Conservation (phyloP, 2,329 filamentous ascomycete genomes). For the Trichoderma afroharzianum region DNA sequence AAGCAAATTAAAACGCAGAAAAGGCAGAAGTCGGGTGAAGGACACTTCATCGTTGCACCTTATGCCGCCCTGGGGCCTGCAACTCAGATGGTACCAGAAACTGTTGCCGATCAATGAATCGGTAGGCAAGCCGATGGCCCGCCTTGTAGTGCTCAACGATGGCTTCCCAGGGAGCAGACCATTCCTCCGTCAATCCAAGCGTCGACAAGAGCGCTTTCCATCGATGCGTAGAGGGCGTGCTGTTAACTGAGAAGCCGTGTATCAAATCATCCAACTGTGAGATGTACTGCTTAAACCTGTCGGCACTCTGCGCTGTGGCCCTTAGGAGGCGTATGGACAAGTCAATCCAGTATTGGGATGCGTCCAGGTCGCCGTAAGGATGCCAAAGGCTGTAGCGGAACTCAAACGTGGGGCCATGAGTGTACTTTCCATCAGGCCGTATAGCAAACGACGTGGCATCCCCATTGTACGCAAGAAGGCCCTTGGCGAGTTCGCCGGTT, state of each 20-base stretch:
- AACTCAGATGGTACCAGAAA: background rate
- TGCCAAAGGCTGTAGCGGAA: slow-evolving; percentile 21
- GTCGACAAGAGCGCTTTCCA: slow-evolving; percentile 4
- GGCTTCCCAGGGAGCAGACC: background rate
- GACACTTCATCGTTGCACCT: background rate
- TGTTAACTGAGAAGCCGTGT: background rate
- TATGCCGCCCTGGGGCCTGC: background rate
- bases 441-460: slow-evolving; percentile 11
- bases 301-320: background rate
- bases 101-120: background rate
- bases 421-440: background rate
- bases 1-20: background rate
- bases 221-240: background rate
- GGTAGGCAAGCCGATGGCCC: background rate
- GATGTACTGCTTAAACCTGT: background rate
- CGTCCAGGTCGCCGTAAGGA: slow-evolving; percentile 18
- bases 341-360: slow-evolving; percentile 12
- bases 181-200: background rate
- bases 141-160: slow-evolving; percentile 8
- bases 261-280: background rate
- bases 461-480: background rate
- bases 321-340: slow-evolving; percentile 4
- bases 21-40: background rate
- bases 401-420: background rate
- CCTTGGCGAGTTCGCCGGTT: background rate